These are phyloP conservation scores for Pyrenophora seminiperda DNA, from an alignment of 2,329 filamentous ascomycete genomes.

Conservation along the genomic window DNA sequence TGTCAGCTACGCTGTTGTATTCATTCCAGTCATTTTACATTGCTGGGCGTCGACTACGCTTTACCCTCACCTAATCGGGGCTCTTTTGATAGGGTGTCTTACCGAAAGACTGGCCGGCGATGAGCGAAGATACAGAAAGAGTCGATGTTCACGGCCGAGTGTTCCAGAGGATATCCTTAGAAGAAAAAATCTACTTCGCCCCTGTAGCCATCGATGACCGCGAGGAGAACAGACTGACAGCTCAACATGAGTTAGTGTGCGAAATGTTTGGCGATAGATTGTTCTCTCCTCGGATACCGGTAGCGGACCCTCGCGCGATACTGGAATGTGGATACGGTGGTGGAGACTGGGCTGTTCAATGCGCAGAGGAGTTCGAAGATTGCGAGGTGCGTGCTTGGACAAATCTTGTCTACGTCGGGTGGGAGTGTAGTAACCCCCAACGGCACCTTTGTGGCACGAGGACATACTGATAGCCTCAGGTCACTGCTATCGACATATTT, in stretches of 20 bases:
- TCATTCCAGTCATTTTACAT: neutral
- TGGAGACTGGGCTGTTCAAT: constrained; percentile 46
- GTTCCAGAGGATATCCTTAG: constrained; percentile 48
- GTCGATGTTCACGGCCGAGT: constrained; percentile 45
- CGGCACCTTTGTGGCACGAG: neutral
- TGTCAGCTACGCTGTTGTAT: neutral
- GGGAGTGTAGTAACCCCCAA: neutral
- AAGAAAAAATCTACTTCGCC: constrained; percentile 47
- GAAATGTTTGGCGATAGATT: constrained; percentile 38
- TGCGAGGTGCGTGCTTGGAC: constrained; percentile 42
- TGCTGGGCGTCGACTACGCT: neutral
- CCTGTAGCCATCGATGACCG: constrained; percentile 45
- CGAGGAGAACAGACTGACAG: constrained; percentile 46
- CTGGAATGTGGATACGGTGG: constrained; percentile 50
- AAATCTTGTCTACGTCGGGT: neutral
- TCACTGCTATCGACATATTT: constrained; percentile 48
- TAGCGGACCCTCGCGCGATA: constrained; percentile 37
- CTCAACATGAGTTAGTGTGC: constrained; percentile 43
- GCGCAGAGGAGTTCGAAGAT: constrained; percentile 46
- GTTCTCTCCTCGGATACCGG: constrained; percentile 37
- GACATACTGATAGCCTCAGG: constrained; percentile 32
- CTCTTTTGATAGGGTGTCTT: neutral
- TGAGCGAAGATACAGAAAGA: constrained; percentile 28
- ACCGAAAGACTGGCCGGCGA: constrained; percentile 3
- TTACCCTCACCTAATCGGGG: neutral